Conservation (phyloP, 441 rosid genomes). For the Rhodomyrtus psidioides region DNA sequence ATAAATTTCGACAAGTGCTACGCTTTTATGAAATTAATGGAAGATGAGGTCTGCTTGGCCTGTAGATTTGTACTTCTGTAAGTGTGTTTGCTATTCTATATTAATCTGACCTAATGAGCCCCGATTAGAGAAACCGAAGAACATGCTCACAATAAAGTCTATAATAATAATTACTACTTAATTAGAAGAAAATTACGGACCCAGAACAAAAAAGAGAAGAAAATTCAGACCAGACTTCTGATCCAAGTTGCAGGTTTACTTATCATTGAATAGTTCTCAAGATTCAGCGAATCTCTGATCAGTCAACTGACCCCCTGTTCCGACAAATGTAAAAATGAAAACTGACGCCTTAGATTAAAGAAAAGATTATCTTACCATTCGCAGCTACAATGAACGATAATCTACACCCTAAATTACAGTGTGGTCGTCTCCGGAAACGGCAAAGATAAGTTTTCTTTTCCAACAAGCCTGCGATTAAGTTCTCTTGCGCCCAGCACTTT, state of each 20-base stretch:
- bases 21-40: not conserved
- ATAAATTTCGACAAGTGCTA: not conserved
- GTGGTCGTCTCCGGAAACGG: not conserved
- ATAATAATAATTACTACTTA: not conserved
- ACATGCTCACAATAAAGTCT: not conserved
- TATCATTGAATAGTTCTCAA: not conserved
- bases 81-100: not conserved
- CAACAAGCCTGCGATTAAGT: not conserved
- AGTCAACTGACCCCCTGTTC: not conserved
- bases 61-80: not conserved
- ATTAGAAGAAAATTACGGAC: not conserved
- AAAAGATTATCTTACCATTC: not conserved
- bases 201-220: no score
- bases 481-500: not conserved
- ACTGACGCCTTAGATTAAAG: not conserved
- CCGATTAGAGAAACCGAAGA: not conserved
- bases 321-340: no score
- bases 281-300: not conserved
- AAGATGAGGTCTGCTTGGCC: not conserved
- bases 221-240: no score
- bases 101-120: not conserved
- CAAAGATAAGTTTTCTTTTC: not conserved
- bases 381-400: not conserved
- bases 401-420: not conserved
- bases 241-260: not conserved